Evolutionary conservation across 352 stramenopile genomes (phyloP).

Genomic region (Pythium sp.): DNA sequence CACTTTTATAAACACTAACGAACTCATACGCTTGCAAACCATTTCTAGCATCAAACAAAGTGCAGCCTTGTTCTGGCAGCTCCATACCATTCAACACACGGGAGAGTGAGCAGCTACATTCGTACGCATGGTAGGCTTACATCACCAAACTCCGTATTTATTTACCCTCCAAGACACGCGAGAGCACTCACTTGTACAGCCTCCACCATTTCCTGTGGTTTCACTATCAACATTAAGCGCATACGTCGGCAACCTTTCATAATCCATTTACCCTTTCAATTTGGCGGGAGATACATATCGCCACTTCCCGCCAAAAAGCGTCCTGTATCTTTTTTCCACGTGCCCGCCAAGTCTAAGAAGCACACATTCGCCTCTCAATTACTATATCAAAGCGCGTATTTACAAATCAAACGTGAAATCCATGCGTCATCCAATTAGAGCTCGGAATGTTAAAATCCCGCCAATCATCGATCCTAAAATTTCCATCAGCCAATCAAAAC

Average conservation of each 20-base stretch:
- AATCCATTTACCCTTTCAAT: background rate
- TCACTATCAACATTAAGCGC: background rate
- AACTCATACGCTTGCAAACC: background rate
- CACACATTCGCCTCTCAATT: background rate
- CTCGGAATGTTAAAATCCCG: background rate
- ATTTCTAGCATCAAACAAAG: background rate
- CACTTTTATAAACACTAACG: constrained; percentile 7
- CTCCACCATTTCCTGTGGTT: background rate
- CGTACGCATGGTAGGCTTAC: no score
- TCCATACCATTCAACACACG: background rate
- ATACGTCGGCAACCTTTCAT: background rate
- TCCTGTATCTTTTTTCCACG: background rate
- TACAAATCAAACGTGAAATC: background rate
- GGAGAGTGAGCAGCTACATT: background rate
- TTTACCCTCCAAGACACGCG: background rate
- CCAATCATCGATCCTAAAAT: background rate
- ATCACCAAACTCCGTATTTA: background rate
- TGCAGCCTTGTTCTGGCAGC: no score
- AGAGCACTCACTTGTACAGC: background rate
- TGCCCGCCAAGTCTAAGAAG: background rate
- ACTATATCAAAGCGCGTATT: background rate
- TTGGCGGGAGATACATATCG: background rate
- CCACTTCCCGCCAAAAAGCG: constrained; percentile 2
- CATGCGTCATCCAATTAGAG: background rate
- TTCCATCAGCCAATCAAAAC: constrained; percentile 23